Evolutionary conservation across 805 yeast genomes (phyloP), one percentile per base, ranked within the genome.

Genomic region (Hyphopichia homilentoma): DNA sequence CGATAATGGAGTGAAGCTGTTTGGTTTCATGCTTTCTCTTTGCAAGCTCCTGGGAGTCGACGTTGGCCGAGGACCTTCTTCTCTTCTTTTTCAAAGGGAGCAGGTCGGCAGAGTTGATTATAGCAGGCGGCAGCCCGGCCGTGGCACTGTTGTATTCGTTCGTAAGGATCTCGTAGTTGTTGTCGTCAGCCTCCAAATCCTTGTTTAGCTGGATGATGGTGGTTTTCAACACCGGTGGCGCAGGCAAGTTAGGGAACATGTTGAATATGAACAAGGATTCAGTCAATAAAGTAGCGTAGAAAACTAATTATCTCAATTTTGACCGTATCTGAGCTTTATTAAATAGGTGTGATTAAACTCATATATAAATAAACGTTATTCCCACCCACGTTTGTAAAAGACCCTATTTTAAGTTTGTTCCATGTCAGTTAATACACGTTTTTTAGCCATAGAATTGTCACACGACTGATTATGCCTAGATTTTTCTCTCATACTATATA

Each of bases 1-100:
- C 95, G 38, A 85, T 85, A 25, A 82, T 79, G 2, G 88, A 79
- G 53, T 85, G 95, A 24, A 65, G 52, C 44, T 65, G 71, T 38
- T 65, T 66, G 1, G 70, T 66, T 42, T 66, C 72, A 27, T 54
- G 50, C 34, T 57, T 61, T n/a, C 73, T 40, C 43, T 60, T 57
- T 9, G 63, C 66, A 34, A 65, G 48, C 39, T 66, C 73, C 30
- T 61, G 64, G 21, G 62, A 57, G 33, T 64, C 67, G 9, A 61
- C 49, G 27, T 59, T 57, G 6, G 62, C 55, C 1, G 63, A 53
- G 3, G 65, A 57, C 34, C 73, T 48, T 45, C 73, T 50, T 35
- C 70, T 47, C 35, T 64, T 64, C 40, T 65, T 65, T 30, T 53
- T 51, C 6, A 20, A 26, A 6, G 35, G 31, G 16, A 13, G 13